Conservation (phyloP, 352 stramenopile genomes). For the Blastocystis sp. region DNA sequence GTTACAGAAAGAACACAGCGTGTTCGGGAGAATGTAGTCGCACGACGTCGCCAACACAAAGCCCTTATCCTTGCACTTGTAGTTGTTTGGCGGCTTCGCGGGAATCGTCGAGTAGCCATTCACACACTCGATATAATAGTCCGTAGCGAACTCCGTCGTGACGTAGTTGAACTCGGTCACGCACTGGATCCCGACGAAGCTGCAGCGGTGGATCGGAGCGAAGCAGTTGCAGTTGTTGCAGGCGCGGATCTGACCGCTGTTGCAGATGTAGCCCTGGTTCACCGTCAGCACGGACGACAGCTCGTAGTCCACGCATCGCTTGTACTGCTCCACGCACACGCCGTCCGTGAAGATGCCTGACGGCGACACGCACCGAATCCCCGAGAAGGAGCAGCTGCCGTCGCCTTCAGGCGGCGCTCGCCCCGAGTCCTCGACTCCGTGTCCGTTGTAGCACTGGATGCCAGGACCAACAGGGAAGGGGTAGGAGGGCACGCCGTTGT, state of each 20-base stretch:
- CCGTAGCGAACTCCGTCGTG: constrained; percentile 40
- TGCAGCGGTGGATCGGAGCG: constrained; percentile 56
- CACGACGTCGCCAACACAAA: constrained; percentile 59
- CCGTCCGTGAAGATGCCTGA: background rate
- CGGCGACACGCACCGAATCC: constrained; percentile 40
- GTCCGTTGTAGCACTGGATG: constrained; percentile 70
- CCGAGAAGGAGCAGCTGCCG: constrained; percentile 57
- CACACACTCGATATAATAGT: constrained; percentile 72
- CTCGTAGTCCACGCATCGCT: constrained; percentile 41
- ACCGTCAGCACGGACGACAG: constrained; percentile 33
- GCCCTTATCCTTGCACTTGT: constrained; percentile 73
- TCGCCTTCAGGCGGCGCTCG: background rate
- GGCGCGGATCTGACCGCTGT: constrained; percentile 41
- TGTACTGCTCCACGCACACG: constrained; percentile 48
- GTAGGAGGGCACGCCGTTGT: constrained; percentile 46
- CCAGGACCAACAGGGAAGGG: constrained; percentile 59
- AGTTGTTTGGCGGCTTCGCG: constrained; percentile 41
- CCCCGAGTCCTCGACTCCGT: constrained; percentile 1
- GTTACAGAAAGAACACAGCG: constrained; percentile 55
- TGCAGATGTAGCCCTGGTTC: constrained; percentile 59
- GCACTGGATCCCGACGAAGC: constrained; percentile 69
- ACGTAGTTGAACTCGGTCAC: constrained; percentile 65
- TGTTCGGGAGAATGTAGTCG: constrained; percentile 51
- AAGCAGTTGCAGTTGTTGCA: constrained; percentile 44
- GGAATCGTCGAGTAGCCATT: constrained; percentile 68